Percentiles rank a stretch among this genome's conserved stretches.
Evolutionary conservation across 352 stramenopile genomes (phyloP).

Genomic region (Pelagophyceae sp.): DNA sequence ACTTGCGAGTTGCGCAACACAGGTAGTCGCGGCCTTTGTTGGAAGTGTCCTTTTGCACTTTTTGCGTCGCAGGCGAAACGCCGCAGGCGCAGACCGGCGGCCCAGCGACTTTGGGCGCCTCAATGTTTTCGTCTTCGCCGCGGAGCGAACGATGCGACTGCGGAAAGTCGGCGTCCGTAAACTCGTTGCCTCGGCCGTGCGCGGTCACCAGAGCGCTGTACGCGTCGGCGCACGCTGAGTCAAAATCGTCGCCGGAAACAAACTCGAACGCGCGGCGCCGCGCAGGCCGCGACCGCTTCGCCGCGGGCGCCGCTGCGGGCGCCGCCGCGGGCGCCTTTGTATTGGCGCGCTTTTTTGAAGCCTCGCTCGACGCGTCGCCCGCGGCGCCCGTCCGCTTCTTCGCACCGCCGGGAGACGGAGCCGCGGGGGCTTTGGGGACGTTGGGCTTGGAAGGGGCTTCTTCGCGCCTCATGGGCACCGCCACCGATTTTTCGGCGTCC

Average conservation of each 20-base stretch:
- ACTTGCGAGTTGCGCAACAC: conserved; percentile 29
- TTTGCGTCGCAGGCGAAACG: not conserved
- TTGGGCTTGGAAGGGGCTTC: too few relatives aligned
- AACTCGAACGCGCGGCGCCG: not conserved
- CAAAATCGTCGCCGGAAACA: not conserved
- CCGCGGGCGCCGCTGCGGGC: not conserved
- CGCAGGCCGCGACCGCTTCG: not conserved
- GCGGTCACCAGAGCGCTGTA: not conserved
- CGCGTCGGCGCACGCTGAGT: not conserved
- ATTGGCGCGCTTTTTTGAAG: not conserved
- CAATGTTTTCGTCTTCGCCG: not conserved
- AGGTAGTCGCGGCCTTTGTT: conserved; percentile 38
- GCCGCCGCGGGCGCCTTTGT: not conserved
- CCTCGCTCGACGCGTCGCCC: not conserved
- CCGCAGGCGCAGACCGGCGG: not conserved
- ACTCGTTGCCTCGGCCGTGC: not conserved
- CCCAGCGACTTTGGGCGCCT: not conserved
- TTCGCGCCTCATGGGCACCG: not conserved
- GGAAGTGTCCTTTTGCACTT: not conserved
- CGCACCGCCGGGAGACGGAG: too few relatives aligned
- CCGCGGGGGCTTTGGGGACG: too few relatives aligned
- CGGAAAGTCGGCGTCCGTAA: not conserved
- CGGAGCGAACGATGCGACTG: not conserved
- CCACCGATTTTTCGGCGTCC: not conserved
- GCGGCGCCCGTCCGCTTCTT: not conserved